Evolutionary conservation across 306 rosid species (phyloP).

Genomic region (Dalbergia cultrata): DNA sequence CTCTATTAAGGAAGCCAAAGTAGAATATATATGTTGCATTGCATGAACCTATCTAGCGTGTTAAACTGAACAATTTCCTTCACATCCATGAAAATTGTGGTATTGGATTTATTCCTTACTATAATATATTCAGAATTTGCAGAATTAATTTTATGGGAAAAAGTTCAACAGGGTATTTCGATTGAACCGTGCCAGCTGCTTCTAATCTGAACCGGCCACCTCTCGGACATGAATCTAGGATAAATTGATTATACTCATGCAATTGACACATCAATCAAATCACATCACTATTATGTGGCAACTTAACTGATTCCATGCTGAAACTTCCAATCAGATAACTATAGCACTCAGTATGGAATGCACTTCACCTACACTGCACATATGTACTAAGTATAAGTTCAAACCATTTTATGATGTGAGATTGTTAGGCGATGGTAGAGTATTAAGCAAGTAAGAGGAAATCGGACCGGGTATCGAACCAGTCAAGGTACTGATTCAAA

Average conservation of each 20-base stretch:
- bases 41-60: not conserved
- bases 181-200: conserved; percentile 7
- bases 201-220: conserved; percentile 34
- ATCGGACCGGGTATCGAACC: too few species aligned
- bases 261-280: not conserved
- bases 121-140: not conserved
- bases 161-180: not conserved
- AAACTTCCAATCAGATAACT: not conserved
- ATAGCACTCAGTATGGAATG: not conserved
- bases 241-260: not conserved
- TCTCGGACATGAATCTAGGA: conserved; percentile 27
- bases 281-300: not conserved
- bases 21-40: not conserved
- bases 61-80: not conserved
- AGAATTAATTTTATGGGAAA: not conserved
- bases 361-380: too few species aligned
- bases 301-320: not conserved
- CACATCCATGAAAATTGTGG: not conserved
- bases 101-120: not conserved
- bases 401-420: too few species aligned
- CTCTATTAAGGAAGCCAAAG: not conserved
- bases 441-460: too few species aligned
- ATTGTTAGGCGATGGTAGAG: too few species aligned
- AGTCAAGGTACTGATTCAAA: too few species aligned
- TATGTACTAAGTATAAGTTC: too few species aligned